Evolutionary conservation across 495 filamentous ascomycete genomes (phyloP).

Genomic region (Arthonia radiata): DNA sequence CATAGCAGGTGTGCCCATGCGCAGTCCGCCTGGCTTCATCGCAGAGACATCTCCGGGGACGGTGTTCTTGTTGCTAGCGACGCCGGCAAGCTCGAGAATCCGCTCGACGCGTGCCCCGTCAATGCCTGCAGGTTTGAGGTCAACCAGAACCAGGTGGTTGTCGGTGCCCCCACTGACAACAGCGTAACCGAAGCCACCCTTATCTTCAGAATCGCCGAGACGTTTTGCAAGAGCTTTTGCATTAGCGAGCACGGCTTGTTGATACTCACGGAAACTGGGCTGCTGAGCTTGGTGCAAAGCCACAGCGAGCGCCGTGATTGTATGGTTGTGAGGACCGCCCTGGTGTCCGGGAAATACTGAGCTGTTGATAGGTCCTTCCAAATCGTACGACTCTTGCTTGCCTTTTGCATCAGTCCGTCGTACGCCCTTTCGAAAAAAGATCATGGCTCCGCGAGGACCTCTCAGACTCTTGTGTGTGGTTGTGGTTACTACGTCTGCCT

Average conservation of each 20-base stretch:
- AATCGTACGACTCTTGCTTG: constrained; percentile 60
- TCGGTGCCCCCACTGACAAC: constrained; percentile 86
- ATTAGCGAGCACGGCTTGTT: constrained; percentile 66
- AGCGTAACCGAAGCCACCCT: constrained; percentile 62
- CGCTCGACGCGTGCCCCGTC: constrained; percentile 90
- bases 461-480: constrained; percentile 94
- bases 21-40: constrained; percentile 69
- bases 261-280: constrained; percentile 71
- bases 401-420: constrained; percentile 66
- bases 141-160: constrained; percentile 88
- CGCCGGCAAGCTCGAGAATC: constrained; percentile 77
- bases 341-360: constrained; percentile 99
- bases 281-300: constrained; percentile 82
- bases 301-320: constrained; percentile 83
- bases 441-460: constrained; percentile 87
- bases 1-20: constrained; percentile 92
- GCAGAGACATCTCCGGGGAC: constrained; percentile 89
- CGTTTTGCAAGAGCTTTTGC: constrained; percentile 61
- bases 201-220: constrained; percentile 44
- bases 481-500: constrained; percentile 91
- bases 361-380: constrained; percentile 81
- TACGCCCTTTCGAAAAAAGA: constrained; percentile 88
- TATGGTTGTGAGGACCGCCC: constrained; percentile 96
- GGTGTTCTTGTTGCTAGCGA: constrained; percentile 96
- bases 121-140: constrained; percentile 71